These are phyloP conservation scores for Pilatotrama ljubarskyi DNA, from an alignment of 768 basidiomycete species.

Conservation along the genomic window DNA sequence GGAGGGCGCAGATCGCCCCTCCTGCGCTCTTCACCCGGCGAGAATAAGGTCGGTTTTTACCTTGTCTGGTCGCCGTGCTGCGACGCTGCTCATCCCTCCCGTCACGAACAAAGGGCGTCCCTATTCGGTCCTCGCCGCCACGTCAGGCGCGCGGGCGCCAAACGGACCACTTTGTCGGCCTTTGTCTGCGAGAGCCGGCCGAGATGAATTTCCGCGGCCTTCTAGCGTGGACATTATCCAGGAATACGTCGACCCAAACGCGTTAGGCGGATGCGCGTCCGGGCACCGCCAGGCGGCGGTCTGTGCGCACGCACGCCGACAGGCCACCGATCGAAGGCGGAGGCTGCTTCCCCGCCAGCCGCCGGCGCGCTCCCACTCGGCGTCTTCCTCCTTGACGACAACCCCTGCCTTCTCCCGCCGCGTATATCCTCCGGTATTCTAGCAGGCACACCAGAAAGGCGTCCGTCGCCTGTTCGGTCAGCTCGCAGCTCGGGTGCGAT, in stretches of 20 bases:
- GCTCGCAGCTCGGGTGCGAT: conserved; percentile 1
- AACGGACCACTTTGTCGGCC: not conserved
- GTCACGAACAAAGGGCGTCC: not conserved
- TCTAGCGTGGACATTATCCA: not conserved
- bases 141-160: not conserved
- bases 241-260: not conserved
- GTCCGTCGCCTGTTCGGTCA: not conserved
- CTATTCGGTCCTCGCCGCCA: not conserved
- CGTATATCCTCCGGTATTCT: not conserved
- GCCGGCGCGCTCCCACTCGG: not conserved
- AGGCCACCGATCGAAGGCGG: not conserved
- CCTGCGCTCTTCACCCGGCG: not conserved
- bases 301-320: not conserved
- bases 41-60: not conserved
- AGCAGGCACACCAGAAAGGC: not conserved
- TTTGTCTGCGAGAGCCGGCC: not conserved
- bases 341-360: not conserved
- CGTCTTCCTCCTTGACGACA: conserved; percentile 11
- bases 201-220: not conserved
- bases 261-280: not conserved
- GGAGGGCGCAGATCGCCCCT: not conserved
- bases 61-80: not conserved
- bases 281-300: not conserved
- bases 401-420: not conserved
- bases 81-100: not conserved